Evolutionary conservation across 202 grass and related monocot genomes (phyloP), one percentile per base, ranked within the genome.

Genomic region (Dendrocalamus latiflorus): DNA sequence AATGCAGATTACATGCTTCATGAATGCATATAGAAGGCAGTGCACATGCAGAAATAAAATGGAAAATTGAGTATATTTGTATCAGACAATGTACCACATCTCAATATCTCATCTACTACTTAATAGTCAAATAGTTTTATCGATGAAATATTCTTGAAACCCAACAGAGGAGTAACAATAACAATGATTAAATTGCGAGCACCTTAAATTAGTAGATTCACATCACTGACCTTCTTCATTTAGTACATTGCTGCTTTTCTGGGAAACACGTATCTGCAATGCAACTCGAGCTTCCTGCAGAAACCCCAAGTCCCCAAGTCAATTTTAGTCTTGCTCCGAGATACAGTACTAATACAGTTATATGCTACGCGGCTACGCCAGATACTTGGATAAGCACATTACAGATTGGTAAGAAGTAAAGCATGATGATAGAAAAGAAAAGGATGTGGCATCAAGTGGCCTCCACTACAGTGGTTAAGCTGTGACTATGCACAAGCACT

Each of bases 231-330:
- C 93, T 92, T 97, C 94, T 86, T 91, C 87, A 79, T 76, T 91
- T 53, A 91, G 76, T 79, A 91, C 63, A 49, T 89, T 90, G 72
- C 68, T 91, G 70, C 69, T 90, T 83, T 98, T 98, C 63, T 98
- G 93, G 72, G 91, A 92, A 81, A 95, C 87, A 92, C 91, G 78
- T 70, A 98, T 98, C 73, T 95, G 96, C 49, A 98, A 84, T 41
- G 96, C 91, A 62, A 89, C 74, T 87, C 87, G 81, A 67, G 89
- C 77, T 89, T 98, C 93, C 96, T 94, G 65, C 36, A 85, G 20
- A 37, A 74, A 85, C 74, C 2, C 5, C 7, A 85, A 1, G 1
- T 1, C 74, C 2, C 5, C 7, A 28, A 70, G 16, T 55, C 34
- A 26, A 28, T 63, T 80, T 84, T 56, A 72, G 45, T 58, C 60